Evolutionary conservation across 1,139 yeast genomes (phyloP).

Genomic region (Taiozyma sp.): DNA sequence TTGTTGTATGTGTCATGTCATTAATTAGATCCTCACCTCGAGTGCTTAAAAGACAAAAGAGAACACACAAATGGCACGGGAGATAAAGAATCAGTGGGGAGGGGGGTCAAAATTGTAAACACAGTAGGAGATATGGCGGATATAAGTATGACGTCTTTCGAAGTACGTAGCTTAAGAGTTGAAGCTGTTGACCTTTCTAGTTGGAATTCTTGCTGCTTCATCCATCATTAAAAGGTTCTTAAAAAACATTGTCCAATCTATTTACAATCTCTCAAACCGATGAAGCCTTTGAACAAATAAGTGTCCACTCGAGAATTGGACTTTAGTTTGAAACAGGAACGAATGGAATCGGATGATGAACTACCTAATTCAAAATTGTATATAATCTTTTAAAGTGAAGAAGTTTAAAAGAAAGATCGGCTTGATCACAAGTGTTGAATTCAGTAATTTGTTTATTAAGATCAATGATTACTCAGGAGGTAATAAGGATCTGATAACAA

Average conservation of each 20-base stretch:
- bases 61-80: too few species aligned
- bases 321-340: not conserved
- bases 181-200: too few species aligned
- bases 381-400: not conserved
- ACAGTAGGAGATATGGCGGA: too few species aligned
- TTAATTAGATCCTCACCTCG: too few species aligned
- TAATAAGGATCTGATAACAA: not conserved
- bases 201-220: constrained; percentile 4
- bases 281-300: not conserved
- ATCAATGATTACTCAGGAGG: not conserved
- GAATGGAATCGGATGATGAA: not conserved
- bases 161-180: too few species aligned
- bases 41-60: too few species aligned
- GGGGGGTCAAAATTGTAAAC: too few species aligned
- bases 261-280: not conserved
- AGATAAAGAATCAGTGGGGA: too few species aligned
- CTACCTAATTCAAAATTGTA: too few species aligned
- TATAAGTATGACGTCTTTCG: too few species aligned
- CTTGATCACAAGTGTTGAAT: not conserved
- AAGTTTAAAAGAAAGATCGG: not conserved
- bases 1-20: too few species aligned
- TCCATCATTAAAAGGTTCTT: constrained; percentile 18
- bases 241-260: constrained; percentile 9
- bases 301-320: not conserved
- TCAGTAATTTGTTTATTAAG: not conserved